Evolutionary conservation across 306 rosid genomes (phyloP), one percentile per base, ranked within the genome.

Genomic region (Cicer chorassanicum): DNA sequence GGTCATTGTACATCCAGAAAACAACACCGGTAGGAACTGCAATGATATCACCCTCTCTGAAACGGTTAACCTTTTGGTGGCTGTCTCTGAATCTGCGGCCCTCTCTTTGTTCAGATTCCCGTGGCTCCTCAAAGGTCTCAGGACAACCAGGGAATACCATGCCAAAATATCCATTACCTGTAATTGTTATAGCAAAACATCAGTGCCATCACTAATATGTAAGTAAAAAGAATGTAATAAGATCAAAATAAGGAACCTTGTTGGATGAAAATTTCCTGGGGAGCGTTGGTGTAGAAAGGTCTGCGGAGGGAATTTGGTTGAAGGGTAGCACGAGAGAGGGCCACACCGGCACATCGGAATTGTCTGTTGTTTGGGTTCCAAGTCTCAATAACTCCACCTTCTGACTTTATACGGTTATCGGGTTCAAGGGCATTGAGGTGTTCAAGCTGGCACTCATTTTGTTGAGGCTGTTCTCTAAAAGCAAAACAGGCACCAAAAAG

Each of bases 401-500:
- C 84, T 0, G 82, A 70, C 5, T 65, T 24, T 1, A 75, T 59
- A 1, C 62, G 54, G 57, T 71, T 10, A 53, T 83, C 87, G 0
- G 87, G 84, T 60, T 76, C 4, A 1, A 75, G 84, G 4, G 84
- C 34, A 2, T 59, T 21, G 0, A 83, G 68, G 8, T 7, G 13
- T 4, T 83, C 64, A 0, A 83, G 38, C 45, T 70, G 84, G 48
- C 87, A 79, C 57, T 65, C 65, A 15, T 75, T 80, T 9, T 71
- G 63, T 8, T 71, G 51, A 1, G 68, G 50, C 73, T 71, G 79
- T 4, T 49, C 34, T 29, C 68, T 68, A 0, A 2, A 2, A 14
- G 80, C 86, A 0, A 87, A 62, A 73, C 84, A 56, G 68, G 78
- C 65, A 65, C 86, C 48, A 5, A 83, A 75, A 29, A 87, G 74